phyloP scores from a whole-genome alignment of 2,329 filamentous ascomycete species.

The Nemania sp. region DNA sequence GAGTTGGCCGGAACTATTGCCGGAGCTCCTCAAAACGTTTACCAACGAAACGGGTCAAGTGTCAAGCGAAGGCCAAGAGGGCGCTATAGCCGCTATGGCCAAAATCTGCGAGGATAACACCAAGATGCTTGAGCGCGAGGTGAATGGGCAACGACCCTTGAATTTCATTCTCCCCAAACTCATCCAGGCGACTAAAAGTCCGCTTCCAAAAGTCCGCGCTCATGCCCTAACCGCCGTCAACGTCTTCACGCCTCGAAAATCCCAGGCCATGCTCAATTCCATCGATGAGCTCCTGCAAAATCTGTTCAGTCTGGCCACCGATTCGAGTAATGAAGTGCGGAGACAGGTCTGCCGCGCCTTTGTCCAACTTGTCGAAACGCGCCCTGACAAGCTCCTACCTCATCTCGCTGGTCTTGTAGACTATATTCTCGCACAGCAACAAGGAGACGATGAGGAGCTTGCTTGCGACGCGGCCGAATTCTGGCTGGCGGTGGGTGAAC shows the following conservation, averaged over 20 bases:
- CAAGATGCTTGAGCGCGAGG: slow-evolving; percentile 81
- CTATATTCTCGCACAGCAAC: slow-evolving; percentile 90
- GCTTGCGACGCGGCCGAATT: slow-evolving; percentile 96
- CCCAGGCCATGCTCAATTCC: slow-evolving; percentile 77
- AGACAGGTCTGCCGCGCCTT: slow-evolving; percentile 93
- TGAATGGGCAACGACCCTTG: slow-evolving; percentile 85
- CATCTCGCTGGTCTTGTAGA: slow-evolving; percentile 87
- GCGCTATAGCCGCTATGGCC: slow-evolving; percentile 86
- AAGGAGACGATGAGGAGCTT: slow-evolving; percentile 83
- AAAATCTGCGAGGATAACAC: slow-evolving; percentile 98
- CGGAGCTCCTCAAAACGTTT: slow-evolving; percentile 78
- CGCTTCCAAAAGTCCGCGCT: slow-evolving; percentile 75
- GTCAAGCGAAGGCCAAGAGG: slow-evolving; percentile 77
- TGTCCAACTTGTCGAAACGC: slow-evolving; percentile 86
- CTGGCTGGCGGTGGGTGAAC: slow-evolving; percentile 92
- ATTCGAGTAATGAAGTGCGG: slow-evolving; percentile 79
- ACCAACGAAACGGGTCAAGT: slow-evolving; percentile 71
- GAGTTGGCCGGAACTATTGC: slow-evolving; percentile 87
- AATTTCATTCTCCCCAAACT: slow-evolving; percentile 89
- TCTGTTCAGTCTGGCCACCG: slow-evolving; percentile 79
- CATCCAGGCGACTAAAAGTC: slow-evolving; percentile 80
- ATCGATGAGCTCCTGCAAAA: slow-evolving; percentile 81
- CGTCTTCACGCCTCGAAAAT: slow-evolving; percentile 84
- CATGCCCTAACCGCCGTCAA: slow-evolving; percentile 85
- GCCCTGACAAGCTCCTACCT: slow-evolving; percentile 86